Percentiles rank a stretch among this genome's conserved stretches.
Evolutionary conservation across 805 yeast species (phyloP).

Genomic region (Suhomyces xylopsoci): DNA sequence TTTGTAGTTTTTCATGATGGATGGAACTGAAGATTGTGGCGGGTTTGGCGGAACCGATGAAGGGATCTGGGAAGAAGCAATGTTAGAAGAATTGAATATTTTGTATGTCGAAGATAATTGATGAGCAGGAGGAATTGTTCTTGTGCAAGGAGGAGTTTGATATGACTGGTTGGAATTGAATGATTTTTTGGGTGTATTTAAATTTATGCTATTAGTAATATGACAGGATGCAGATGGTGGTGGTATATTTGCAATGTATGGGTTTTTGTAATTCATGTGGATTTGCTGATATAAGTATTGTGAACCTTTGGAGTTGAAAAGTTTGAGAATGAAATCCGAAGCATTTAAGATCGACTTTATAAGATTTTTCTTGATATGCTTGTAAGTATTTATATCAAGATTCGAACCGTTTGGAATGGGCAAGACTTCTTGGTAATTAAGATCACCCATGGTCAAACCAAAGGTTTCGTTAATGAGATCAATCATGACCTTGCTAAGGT

Average conservation of each 20-base stretch:
- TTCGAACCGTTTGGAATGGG: background rate
- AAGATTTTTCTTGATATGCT: constrained; percentile 23
- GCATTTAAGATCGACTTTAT: constrained; percentile 25
- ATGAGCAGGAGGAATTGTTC: constrained; percentile 13
- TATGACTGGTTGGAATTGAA: constrained; percentile 3
- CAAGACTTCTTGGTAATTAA: constrained; percentile 8
- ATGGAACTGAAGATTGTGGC: background rate
- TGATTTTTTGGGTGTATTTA: constrained; percentile 5
- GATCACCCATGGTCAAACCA: constrained; percentile 7
- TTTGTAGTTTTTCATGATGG: constrained; percentile 5
- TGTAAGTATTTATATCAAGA: constrained; percentile 7
- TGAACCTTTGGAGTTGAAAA: constrained; percentile 29
- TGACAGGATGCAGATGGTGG: background rate
- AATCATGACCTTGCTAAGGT: constrained; percentile 28
- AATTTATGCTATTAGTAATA: constrained; percentile 2
- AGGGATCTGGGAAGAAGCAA: constrained; percentile 2
- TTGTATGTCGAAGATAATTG: constrained; percentile 7
- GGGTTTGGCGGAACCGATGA: constrained; percentile 1
- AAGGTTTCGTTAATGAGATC: constrained; percentile 20
- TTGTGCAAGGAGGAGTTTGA: constrained; percentile 7
- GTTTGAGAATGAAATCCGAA: constrained; percentile 25
- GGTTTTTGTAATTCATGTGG: constrained; percentile 3
- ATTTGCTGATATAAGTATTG: constrained; percentile 20
- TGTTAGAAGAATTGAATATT: constrained; percentile 4
- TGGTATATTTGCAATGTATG: background rate